Percentiles rank a stretch among this genome's conserved stretches.
Conservation (phyloP, 208 protist species). For the Trypanosoma boissoni region DNA sequence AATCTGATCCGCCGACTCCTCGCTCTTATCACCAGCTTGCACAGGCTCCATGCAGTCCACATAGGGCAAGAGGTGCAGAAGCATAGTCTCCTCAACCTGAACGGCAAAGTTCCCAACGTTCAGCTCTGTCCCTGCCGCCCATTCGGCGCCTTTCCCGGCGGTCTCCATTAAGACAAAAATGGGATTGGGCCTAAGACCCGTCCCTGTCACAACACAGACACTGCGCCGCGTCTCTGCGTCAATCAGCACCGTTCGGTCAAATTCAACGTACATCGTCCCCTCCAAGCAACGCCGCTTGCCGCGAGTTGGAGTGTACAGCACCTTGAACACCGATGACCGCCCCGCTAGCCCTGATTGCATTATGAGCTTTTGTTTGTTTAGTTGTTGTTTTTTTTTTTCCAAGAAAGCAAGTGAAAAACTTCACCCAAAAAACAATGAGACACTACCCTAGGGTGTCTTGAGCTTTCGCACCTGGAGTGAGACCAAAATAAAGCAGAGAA, state of each 20-base stretch:
- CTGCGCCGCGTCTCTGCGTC: conserved; percentile 30
- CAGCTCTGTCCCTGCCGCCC: conserved; percentile 49
- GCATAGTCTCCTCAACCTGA: conserved; percentile 57
- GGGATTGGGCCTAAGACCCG: conserved; percentile 40
- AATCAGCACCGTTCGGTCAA: conserved; percentile 36
- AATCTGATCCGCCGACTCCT: background rate
- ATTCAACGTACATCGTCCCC: conserved; percentile 48
- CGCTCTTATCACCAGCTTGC: background rate
- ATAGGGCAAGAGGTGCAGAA: conserved; percentile 71
- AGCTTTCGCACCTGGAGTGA: too few relatives aligned
- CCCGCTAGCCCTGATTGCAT: background rate
- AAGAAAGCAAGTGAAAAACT: too few relatives aligned
- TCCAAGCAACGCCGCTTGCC: conserved; percentile 44
- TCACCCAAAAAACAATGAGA: too few relatives aligned
- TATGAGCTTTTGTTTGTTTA: too few relatives aligned
- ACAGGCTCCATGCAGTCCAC: background rate
- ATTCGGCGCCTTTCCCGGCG: conserved; percentile 49
- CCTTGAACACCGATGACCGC: conserved; percentile 48
- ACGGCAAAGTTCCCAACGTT: conserved; percentile 38
- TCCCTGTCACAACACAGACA: conserved; percentile 37
- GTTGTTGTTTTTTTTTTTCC: too few relatives aligned
- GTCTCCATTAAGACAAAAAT: conserved; percentile 49
- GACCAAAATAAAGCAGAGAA: too few relatives aligned
- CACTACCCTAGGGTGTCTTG: too few relatives aligned
- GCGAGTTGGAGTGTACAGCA: conserved; percentile 37